These are phyloP conservation scores for Didymella lethalis DNA, from an alignment of 2,329 filamentous ascomycete species.

Conservation along the genomic window DNA sequence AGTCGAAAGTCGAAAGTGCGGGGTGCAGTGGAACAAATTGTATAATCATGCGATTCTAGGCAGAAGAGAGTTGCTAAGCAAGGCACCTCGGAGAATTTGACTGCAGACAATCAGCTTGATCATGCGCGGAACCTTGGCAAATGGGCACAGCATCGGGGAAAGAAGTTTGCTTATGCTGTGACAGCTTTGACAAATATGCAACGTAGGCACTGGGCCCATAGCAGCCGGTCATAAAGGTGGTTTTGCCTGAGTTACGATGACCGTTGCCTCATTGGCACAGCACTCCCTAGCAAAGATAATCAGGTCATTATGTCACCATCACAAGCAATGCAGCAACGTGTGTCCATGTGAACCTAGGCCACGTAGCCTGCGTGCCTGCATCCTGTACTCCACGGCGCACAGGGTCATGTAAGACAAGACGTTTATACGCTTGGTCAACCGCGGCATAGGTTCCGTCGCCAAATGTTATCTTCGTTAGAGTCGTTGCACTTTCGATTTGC, in stretches of 20 bases:
- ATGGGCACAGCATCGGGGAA: constrained; percentile 1
- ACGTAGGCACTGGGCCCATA: constrained; percentile 21
- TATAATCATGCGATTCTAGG: constrained; percentile 32
- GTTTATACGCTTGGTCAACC: not conserved
- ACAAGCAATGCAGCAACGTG: not conserved
- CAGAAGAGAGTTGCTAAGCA: constrained; percentile 37
- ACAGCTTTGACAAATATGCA: constrained; percentile 20
- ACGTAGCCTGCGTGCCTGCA: not conserved
- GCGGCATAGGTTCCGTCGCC: constrained; percentile 3
- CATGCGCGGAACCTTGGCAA: not conserved
- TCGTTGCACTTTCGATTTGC: not conserved
- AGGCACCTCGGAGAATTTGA: constrained; percentile 31
- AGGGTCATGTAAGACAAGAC: not conserved
- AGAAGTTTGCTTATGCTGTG: constrained; percentile 22
- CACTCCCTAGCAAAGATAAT: not conserved
- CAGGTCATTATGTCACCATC: not conserved
- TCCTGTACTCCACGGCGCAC: not conserved
- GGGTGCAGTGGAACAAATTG: constrained; percentile 13
- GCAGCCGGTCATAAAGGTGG: not conserved
- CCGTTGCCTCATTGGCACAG: not conserved
- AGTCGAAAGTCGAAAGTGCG: not conserved
- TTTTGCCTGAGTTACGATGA: not conserved
- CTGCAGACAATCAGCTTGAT: not conserved
- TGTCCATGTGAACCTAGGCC: not conserved
- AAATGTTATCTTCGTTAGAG: not conserved